phyloP scores from a whole-genome alignment of 176 grass and related monocot genomes.

The Rhynchospora pubera region DNA sequence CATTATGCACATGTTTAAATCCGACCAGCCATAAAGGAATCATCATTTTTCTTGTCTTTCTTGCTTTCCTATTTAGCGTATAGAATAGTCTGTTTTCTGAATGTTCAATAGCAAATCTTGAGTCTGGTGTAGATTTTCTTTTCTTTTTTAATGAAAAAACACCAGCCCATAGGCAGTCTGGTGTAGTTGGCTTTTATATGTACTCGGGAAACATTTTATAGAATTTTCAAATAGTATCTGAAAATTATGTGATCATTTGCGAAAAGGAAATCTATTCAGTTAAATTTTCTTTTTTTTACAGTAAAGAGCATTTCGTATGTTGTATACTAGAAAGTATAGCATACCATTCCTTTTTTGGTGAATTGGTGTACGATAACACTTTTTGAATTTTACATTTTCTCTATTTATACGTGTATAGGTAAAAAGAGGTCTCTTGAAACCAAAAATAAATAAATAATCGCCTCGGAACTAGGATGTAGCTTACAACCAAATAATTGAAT shows the following conservation, averaged over 20 bases:
- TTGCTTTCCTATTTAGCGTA: background rate
- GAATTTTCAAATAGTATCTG: background rate
- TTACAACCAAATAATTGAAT: background rate
- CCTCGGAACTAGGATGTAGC: background rate
- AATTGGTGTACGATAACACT: background rate
- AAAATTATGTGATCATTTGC: background rate
- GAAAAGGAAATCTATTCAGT: background rate
- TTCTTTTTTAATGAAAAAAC: too few species aligned
- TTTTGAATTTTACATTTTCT: background rate
- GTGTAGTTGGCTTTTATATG: background rate
- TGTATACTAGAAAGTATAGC: background rate
- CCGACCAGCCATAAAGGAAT: background rate
- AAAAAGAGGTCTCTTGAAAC: background rate
- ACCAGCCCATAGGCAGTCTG: too few species aligned
- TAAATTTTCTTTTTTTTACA: background rate
- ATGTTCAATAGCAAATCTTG: background rate
- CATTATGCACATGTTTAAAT: background rate
- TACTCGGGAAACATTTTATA: background rate
- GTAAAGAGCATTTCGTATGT: background rate
- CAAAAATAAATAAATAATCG: background rate
- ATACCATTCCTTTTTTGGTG: background rate
- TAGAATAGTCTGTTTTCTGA: background rate
- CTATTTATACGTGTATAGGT: background rate
- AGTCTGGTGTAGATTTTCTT: too few species aligned
- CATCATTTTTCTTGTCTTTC: background rate